A percentile compares a stretch with the other conserved stretches of the same genome.
Conservation (phyloP, 1,284 basidiomycete species). For the Rhodotorula sp. region DNA sequence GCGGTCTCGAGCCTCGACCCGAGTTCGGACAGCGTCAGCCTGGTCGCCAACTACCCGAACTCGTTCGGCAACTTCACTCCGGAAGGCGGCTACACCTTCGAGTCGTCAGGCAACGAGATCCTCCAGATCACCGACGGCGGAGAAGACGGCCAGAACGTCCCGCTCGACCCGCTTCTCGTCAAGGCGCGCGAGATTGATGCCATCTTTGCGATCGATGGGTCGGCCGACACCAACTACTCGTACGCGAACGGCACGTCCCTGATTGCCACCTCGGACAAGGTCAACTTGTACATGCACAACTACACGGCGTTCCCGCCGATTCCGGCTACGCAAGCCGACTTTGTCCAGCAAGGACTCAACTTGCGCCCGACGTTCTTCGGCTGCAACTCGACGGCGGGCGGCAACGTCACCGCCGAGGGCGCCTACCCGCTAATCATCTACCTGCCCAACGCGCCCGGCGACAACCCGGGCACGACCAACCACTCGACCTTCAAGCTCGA, state of each 20-base stretch:
- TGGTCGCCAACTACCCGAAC: conserved; percentile 43
- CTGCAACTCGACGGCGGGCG: conserved; percentile 49
- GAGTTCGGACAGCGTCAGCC: conserved; percentile 27
- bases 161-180: conserved; percentile 55
- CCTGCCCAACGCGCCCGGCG: conserved; percentile 42
- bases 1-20: conserved; percentile 46
- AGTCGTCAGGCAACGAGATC: conserved; percentile 33
- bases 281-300: conserved; percentile 19
- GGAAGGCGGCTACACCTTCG: conserved; percentile 34
- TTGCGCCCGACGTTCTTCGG: conserved; percentile 68
- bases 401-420: conserved; percentile 43
- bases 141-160: conserved; percentile 45
- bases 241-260: conserved; percentile 64
- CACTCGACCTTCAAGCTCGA: conserved; percentile 49
- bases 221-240: conserved; percentile 55
- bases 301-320: conserved; percentile 58
- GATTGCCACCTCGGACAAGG: conserved; percentile 46
- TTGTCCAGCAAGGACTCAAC: conserved; percentile 64
- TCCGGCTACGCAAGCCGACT: conserved; percentile 57
- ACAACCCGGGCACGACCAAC: conserved; percentile 41
- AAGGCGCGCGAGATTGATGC: conserved; percentile 64
- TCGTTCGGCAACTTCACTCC: conserved; percentile 36
- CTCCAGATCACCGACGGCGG: conserved; percentile 48
- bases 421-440: conserved; percentile 38
- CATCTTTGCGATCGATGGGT: conserved; percentile 67